phyloP scores from a whole-genome alignment of 1,284 basidiomycete genomes.

The Gomphus bonarii region DNA sequence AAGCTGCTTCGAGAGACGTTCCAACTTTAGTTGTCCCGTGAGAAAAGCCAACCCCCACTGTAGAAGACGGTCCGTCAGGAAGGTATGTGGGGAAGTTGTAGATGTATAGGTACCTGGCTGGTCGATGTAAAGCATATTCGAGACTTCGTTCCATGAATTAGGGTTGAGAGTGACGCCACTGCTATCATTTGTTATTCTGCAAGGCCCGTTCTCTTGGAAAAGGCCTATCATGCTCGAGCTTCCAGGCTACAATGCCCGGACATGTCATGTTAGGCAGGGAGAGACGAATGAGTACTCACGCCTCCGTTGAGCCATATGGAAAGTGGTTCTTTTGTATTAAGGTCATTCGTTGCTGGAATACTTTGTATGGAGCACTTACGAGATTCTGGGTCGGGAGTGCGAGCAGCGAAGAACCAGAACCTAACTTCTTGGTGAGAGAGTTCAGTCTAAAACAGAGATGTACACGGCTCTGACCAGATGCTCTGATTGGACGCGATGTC shows the following conservation, averaged over 20 bases:
- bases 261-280: neutral
- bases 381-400: conserved; percentile 19
- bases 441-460: no score
- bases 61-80: neutral
- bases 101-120: conserved; percentile 32
- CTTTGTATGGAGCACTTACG: neutral
- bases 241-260: conserved; percentile 34
- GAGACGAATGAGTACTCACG: conserved; percentile 24
- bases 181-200: conserved; percentile 49
- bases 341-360: conserved; percentile 13
- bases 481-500: no score
- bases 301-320: conserved; percentile 59
- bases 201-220: conserved; percentile 56
- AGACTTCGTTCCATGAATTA: conserved; percentile 53
- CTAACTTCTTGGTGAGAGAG: no score
- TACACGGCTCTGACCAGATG: no score
- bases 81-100: neutral
- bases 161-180: conserved; percentile 42
- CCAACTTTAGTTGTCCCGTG: conserved; percentile 39
- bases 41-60: conserved; percentile 50
- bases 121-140: conserved; percentile 49
- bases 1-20: conserved; percentile 43
- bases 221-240: conserved; percentile 59
- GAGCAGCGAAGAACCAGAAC: conserved; percentile 63
- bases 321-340: conserved; percentile 43